Conservation (phyloP, 78 protist genomes). For the Dictyostelium brefeldianum region DNA sequence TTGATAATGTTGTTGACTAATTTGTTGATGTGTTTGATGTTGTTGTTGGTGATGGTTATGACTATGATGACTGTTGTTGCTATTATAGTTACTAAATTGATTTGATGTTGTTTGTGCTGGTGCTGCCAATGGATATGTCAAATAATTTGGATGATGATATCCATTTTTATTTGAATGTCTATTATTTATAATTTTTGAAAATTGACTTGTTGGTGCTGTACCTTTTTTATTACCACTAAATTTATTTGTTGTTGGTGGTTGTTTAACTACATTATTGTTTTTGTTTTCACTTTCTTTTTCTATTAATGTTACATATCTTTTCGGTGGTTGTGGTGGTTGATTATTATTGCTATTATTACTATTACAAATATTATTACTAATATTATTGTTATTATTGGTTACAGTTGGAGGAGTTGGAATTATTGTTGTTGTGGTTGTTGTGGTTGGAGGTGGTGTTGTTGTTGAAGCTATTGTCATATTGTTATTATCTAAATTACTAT, state of each 20-base stretch:
- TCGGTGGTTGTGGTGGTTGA: not conserved
- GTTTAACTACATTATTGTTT: not conserved
- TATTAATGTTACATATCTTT: slow-evolving; percentile 18
- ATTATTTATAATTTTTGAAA: not conserved
- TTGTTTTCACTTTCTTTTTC: not conserved
- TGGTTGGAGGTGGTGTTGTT: not conserved
- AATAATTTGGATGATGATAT: slow-evolving; percentile 17
- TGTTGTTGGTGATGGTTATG: not conserved
- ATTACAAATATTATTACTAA: not conserved
- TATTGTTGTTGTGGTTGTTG: not conserved
- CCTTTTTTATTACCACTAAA: not conserved
- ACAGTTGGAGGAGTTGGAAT: not conserved
- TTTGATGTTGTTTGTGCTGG: not conserved
- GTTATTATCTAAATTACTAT: not conserved
- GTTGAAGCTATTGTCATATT: not conserved
- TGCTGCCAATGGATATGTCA: slow-evolving; percentile 17
- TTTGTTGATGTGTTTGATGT: not conserved
- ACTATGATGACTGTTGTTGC: too few relatives aligned
- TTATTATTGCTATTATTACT: slow-evolving; percentile 6
- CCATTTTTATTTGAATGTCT: not conserved
- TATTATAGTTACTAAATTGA: not conserved
- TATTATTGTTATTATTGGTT: too few relatives aligned
- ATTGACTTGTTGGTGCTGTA: not conserved
- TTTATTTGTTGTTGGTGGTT: not conserved
- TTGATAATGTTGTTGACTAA: not conserved